Evolutionary conservation across 495 filamentous ascomycete species (phyloP).

Genomic region (Choiromyces venosus): DNA sequence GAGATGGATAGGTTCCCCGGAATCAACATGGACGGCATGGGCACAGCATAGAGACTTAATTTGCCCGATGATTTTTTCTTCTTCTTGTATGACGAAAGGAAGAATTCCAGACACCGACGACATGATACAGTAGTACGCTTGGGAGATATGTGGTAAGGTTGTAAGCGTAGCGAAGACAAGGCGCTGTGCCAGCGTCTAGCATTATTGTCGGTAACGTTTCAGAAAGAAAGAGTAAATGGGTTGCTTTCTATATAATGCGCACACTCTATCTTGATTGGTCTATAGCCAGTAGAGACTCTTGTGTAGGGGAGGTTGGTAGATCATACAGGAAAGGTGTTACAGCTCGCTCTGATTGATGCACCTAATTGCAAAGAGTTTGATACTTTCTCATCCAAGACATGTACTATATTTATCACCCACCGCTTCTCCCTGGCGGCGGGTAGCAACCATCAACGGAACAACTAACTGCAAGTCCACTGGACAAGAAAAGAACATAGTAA

Average conservation of each 20-base stretch:
- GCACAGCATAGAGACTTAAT: not conserved
- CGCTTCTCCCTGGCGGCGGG: constrained; percentile 25
- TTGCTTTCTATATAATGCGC: not conserved
- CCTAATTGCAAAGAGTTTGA: not conserved
- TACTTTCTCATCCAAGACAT: constrained; percentile 3
- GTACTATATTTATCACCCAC: constrained; percentile 30
- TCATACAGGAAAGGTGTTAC: not conserved
- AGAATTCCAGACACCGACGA: not conserved
- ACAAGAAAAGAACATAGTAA: constrained; percentile 32
- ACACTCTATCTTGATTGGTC: not conserved
- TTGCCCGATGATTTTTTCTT: not conserved
- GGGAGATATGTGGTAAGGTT: not conserved
- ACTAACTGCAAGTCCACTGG: not conserved
- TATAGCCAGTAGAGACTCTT: not conserved
- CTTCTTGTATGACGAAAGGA: not conserved
- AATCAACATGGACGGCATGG: not conserved
- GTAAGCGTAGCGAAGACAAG: not conserved
- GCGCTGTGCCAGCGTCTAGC: not conserved
- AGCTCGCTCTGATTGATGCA: not conserved
- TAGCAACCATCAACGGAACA: constrained; percentile 13
- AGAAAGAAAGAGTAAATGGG: not conserved
- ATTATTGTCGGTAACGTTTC: not conserved
- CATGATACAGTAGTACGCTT: not conserved
- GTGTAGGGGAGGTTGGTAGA: not conserved
- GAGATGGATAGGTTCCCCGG: not conserved